Conservation (phyloP, 2,329 filamentous ascomycete species). For the Phaeomoniella chlamydospora region DNA sequence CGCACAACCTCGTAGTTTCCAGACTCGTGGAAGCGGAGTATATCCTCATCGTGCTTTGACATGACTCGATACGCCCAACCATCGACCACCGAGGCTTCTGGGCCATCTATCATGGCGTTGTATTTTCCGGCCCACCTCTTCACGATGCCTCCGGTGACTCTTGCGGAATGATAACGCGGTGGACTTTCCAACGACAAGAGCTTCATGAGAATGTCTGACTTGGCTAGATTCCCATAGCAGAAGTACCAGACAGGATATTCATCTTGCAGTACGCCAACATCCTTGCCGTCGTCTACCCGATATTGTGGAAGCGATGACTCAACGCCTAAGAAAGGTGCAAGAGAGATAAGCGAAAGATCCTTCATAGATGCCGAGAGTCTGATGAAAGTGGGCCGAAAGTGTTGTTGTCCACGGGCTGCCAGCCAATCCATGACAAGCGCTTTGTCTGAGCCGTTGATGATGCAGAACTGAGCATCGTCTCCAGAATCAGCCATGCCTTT, state of each 20-base stretch:
- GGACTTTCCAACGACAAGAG: constrained; percentile 15
- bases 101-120: constrained; percentile 21
- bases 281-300: constrained; percentile 5
- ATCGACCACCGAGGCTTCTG: constrained; percentile 7
- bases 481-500: constrained; percentile 9
- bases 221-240: constrained; percentile 25
- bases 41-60: constrained; percentile 17
- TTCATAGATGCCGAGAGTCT: constrained; percentile 14
- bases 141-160: constrained; percentile 16
- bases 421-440: constrained; percentile 8
- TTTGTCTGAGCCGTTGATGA: constrained; percentile 9
- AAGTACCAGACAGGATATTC: constrained; percentile 27
- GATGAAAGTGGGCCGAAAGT: constrained; percentile 14
- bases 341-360: constrained; percentile 10
- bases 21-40: constrained; percentile 21
- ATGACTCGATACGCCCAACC: constrained; percentile 18
- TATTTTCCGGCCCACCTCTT: constrained; percentile 24
- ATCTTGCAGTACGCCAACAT: constrained; percentile 7
- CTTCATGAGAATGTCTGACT: constrained; percentile 14
- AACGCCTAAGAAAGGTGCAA: constrained; percentile 10
- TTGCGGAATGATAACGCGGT: constrained; percentile 14
- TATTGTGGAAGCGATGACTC: constrained; percentile 16
- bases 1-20: constrained; percentile 22
- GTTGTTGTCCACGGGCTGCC: constrained; percentile 3
- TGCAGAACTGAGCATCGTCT: constrained; percentile 10